Percentiles rank a stretch among this genome's conserved stretches.
Evolutionary conservation across 2,329 filamentous ascomycete genomes (phyloP).

Genomic region (Xylariales sp.): DNA sequence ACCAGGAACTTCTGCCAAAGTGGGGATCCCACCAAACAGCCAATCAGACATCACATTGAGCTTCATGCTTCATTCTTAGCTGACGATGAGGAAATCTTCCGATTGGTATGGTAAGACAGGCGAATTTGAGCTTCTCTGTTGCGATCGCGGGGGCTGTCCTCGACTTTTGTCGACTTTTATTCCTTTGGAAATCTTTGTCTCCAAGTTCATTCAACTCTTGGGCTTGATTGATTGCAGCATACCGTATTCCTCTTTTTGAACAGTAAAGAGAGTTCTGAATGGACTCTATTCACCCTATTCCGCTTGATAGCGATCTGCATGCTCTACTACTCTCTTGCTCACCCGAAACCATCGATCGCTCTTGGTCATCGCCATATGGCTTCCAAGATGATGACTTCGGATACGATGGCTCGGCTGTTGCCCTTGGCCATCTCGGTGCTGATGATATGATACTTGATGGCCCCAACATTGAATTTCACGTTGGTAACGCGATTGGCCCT

Average conservation of each 20-base stretch:
- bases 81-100: too few species aligned
- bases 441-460: conserved; percentile 5
- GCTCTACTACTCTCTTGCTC: not conserved
- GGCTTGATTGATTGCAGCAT: not conserved
- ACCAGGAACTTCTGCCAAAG: conserved; percentile 6
- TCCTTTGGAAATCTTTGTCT: not conserved
- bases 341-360: not conserved
- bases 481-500: too few species aligned
- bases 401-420: not conserved
- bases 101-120: too few species aligned
- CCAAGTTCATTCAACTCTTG: not conserved
- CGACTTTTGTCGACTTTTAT: not conserved
- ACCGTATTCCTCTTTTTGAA: not conserved
- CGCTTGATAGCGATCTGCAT: not conserved
- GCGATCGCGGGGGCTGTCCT: not conserved
- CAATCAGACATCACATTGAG: too few species aligned
- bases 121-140: too few species aligned
- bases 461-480: not conserved
- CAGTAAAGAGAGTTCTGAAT: not conserved
- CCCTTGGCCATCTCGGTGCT: not conserved
- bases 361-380: not conserved
- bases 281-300: not conserved
- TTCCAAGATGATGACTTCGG: not conserved
- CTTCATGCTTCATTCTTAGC: too few species aligned
- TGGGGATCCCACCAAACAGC: not conserved